A percentile compares a stretch with the other conserved stretches of the same genome.
Evolutionary conservation across 768 basidiomycete genomes (phyloP).

Genomic region (Agaricus sinodeliciosus): DNA sequence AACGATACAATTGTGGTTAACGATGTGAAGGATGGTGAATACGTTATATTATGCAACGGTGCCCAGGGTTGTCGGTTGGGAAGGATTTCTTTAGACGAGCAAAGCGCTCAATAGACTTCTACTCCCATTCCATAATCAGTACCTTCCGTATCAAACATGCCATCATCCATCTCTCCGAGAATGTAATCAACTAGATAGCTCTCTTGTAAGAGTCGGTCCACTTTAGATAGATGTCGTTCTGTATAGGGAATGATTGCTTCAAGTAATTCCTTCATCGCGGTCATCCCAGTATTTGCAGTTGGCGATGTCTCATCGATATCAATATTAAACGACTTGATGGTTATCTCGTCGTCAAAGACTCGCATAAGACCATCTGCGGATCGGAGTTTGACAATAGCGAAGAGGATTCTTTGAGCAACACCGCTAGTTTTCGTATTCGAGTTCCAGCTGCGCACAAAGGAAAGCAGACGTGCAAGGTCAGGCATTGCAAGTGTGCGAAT

Average conservation of each 20-base stretch:
- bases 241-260: conserved; percentile 91
- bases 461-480: conserved; percentile 77
- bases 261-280: conserved; percentile 64
- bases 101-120: conserved; percentile 16
- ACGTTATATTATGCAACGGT: conserved; percentile 66
- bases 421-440: conserved; percentile 82
- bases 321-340: conserved; percentile 26
- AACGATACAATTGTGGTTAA: conserved; percentile 34
- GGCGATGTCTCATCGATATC: conserved; percentile 15
- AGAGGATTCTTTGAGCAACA: conserved; percentile 79
- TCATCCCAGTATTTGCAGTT: conserved; percentile 19
- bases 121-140: conserved; percentile 42
- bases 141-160: conserved; percentile 47
- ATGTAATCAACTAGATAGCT: conserved; percentile 94
- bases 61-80: conserved; percentile 66
- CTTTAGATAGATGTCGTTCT: conserved; percentile 80
- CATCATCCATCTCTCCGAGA: conserved; percentile 82
- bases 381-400: conserved; percentile 74
- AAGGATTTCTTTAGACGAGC: conserved; percentile 21
- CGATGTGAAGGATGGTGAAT: conserved; percentile 46
- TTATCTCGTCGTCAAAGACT: conserved; percentile 48
- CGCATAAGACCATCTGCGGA: conserved; percentile 66
- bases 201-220: conserved; percentile 87
- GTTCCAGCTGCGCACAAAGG: conserved; percentile 90
- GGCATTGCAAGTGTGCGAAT: conserved; percentile 61